Evolutionary conservation across 106 monocot genomes (phyloP).

Genomic region (Apostasia ramifera): DNA sequence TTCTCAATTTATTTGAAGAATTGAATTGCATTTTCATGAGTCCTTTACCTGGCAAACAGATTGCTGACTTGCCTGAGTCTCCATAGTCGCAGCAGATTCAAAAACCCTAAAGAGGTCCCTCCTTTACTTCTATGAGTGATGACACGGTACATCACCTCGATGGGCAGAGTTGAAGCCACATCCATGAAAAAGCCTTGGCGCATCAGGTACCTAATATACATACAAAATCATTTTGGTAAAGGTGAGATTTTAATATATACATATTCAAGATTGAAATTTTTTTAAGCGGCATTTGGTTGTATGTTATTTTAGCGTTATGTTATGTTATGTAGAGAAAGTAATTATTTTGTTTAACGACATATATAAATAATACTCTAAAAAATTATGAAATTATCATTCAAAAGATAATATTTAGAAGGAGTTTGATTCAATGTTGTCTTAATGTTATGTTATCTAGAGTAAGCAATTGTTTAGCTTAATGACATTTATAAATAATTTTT

Average conservation of each 20-base stretch:
- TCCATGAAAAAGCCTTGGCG: constrained; percentile 16
- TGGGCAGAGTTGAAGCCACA: constrained; percentile 11
- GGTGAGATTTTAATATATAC: not conserved
- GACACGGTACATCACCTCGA: constrained; percentile 1
- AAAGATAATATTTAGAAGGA: too few relatives aligned
- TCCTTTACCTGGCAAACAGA: constrained; percentile 14
- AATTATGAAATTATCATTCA: too few relatives aligned
- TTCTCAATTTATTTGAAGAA: too few relatives aligned
- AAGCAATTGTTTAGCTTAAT: too few relatives aligned
- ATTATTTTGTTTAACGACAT: too few relatives aligned
- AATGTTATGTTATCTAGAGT: too few relatives aligned
- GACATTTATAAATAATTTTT: too few relatives aligned
- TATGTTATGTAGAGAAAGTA: too few relatives aligned
- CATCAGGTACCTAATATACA: constrained; percentile 14
- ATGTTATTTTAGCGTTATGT: not conserved
- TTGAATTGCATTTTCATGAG: too few relatives aligned
- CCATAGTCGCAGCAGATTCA: constrained; percentile 24
- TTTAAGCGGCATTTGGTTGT: not conserved
- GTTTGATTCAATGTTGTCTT: too few relatives aligned
- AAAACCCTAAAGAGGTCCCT: constrained; percentile 4
- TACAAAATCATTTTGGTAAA: not conserved
- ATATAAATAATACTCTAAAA: too few relatives aligned
- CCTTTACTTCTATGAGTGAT: not conserved
- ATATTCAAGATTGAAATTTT: not conserved
- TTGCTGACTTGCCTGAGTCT: constrained; percentile 10